Conservation (phyloP, 2,329 filamentous ascomycete genomes). For the Chaetothyriales sp. region DNA sequence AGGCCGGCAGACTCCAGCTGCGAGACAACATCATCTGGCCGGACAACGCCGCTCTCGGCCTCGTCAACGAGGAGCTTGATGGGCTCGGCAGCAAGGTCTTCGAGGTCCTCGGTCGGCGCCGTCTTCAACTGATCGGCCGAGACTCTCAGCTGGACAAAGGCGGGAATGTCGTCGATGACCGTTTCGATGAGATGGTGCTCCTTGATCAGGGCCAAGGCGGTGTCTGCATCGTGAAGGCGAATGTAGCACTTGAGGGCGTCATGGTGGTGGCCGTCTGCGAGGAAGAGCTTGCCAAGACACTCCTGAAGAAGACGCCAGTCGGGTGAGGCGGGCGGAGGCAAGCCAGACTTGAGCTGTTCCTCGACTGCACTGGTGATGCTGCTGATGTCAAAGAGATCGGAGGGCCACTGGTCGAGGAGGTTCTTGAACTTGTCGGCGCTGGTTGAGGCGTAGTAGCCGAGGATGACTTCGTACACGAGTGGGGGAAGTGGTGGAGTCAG, state of each 20-base stretch:
- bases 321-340: slow-evolving; percentile 55
- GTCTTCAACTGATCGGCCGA: slow-evolving; percentile 53
- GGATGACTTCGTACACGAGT: slow-evolving; percentile 73
- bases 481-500: slow-evolving; percentile 66
- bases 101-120: slow-evolving; percentile 57
- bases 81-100: slow-evolving; percentile 67
- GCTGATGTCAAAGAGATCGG: slow-evolving; percentile 67
- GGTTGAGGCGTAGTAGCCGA: slow-evolving; percentile 73
- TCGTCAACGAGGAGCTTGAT: slow-evolving; percentile 80
- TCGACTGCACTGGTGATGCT: slow-evolving; percentile 67
- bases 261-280: slow-evolving; percentile 64
- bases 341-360: slow-evolving; percentile 63
- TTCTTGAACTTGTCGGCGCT: slow-evolving; percentile 65
- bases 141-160: slow-evolving; percentile 77
- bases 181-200: slow-evolving; percentile 84
- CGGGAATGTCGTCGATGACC: slow-evolving; percentile 76
- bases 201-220: slow-evolving; percentile 70
- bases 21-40: slow-evolving; percentile 59
- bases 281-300: slow-evolving; percentile 68
- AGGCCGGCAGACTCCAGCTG: slow-evolving; percentile 59
- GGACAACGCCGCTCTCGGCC: slow-evolving; percentile 75
- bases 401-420: slow-evolving; percentile 68
- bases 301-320: slow-evolving; percentile 90
- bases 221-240: slow-evolving; percentile 78
- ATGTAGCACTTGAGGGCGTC: slow-evolving; percentile 86